Percentiles rank a stretch among this genome's conserved stretches.
Evolutionary conservation across 2,329 filamentous ascomycete species (phyloP).

Genomic region (Tolypocladium amazonense): DNA sequence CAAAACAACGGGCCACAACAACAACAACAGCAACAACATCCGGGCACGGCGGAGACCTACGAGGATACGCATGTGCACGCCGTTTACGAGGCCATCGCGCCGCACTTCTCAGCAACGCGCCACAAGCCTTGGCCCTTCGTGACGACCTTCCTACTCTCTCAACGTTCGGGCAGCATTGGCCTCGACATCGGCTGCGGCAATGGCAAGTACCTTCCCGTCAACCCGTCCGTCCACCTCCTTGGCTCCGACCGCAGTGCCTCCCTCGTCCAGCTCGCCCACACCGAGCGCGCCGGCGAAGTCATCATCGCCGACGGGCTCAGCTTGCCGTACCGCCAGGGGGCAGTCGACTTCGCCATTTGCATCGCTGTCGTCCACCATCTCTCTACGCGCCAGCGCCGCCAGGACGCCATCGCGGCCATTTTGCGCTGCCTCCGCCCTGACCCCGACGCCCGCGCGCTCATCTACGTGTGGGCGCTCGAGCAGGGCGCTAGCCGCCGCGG

Average conservation of each 20-base stretch:
- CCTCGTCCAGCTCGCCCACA: conserved; percentile 39
- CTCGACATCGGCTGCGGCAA: conserved; percentile 94
- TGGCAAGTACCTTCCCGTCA: conserved; percentile 85
- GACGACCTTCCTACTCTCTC: conserved; percentile 59
- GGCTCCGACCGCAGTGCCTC: conserved; percentile 70
- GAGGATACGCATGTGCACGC: conserved; percentile 82
- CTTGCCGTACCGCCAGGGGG: conserved; percentile 60
- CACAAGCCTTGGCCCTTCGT: conserved; percentile 90
- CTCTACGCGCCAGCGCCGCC: conserved; percentile 62
- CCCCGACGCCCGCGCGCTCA: conserved; percentile 56
- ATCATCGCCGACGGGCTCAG: conserved; percentile 72
- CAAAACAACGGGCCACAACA: neutral
- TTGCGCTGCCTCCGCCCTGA: conserved; percentile 51
- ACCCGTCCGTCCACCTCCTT: conserved; percentile 66
- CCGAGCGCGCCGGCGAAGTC: conserved; percentile 45
- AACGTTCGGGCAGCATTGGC: conserved; percentile 63
- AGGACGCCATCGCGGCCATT: conserved; percentile 61
- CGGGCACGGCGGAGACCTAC: conserved; percentile 45
- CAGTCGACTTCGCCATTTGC: conserved; percentile 75
- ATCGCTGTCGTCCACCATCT: conserved; percentile 94
- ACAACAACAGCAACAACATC: conserved; percentile 4
- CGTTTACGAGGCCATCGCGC: conserved; percentile 81
- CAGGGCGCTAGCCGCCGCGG: conserved; percentile 77
- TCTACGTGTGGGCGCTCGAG: conserved; percentile 95
- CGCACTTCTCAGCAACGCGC: conserved; percentile 72